Base-by-base conservation (phyloP, 1,139 yeast species). In the Lodderomyces orthopsilosis region DNA sequence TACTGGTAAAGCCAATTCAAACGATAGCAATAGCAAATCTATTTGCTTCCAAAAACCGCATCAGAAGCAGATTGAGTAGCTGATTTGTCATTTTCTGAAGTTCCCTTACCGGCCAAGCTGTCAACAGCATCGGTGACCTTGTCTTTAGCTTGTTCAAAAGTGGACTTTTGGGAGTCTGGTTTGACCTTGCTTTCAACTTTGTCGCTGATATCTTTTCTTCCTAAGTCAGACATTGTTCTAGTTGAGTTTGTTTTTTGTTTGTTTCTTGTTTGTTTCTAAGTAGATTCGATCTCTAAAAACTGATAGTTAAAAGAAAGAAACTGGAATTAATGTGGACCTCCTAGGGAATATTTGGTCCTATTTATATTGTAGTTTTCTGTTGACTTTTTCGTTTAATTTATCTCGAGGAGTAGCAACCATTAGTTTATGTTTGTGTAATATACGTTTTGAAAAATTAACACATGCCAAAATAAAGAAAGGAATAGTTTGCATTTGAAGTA, bases 151-250 rank as follows among this genome's bases (percentile, higher is more conserved):
- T 66, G 62, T 55, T 68, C 71, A 34, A 62, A 50, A 44, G 67
- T 62, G 43, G 68, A 52, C 64, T 71, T 71, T 57, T 69, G 62
- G 41, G 72, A 65, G 54, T 70, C 73, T 57, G 77, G 76, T 52
- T 59, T 70, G 38, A 70, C 57, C 44, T 67, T 59, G 45, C 67
- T 61, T 48, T 56, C 48, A 45, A 68, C 51, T 61, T 70, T 71
- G 59, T 69, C 75, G 48, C 66, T 56, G 54, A 70, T 60, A 53
- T 63, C 62, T 66, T 71, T 68, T 68, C 77, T 69, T 48, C 76
- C 76, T 38, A 61, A 50, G 65, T 71, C 76, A 51, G 75, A 67
- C 76, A 70, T 71, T 35, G 38, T 52, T 34, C 4, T 24, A 8
- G 27, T 24, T 24, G n/a, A n/a, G n/a, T n/a, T n/a, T n/a, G n/a